Base-by-base conservation (phyloP, 2,329 filamentous ascomycete species). In the Metarhizium rileyi region DNA sequence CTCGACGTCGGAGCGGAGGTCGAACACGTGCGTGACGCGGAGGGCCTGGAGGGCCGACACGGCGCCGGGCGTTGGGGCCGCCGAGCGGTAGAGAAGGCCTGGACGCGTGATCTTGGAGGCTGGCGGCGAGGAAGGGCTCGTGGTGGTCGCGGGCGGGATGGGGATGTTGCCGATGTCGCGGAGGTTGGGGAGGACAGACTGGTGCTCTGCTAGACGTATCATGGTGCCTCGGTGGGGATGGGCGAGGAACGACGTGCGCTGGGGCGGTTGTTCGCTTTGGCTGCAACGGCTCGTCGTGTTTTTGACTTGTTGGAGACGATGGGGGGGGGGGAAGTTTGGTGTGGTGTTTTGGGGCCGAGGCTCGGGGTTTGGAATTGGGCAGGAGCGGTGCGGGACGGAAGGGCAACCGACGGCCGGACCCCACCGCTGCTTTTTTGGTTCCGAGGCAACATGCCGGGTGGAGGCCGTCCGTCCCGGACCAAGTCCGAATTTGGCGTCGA, bases 41-140 rank as follows among this genome's bases (percentile, higher is more conserved):
- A 87, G 68, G 5, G 63, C 56, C 27, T 70, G 70, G 51, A 87
- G 70, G 41, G 68, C 71, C 7, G 65, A 59, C 6, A 78, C 65
- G 16, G 82, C 82, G 23, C 72, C 66, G 25, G 71, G 62, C 1
- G 78, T 79, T 20, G 55, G 80, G 56, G 88, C 84, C 2, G 83
- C 86, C 45, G 81, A 81, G 50, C 87, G 82, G 66, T 80, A 90
- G 53, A 89, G 66, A 28, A 84, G 59, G 41, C 73, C 71, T 20
- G 69, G 68, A 26, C 76, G 75, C 52, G 87, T 63, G 50, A 86
- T 67, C 27, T 81, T 59, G 28, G 22, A 68, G 68, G 25, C 76
- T 20, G 16, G 22, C 22, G 40, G 74, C 52, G 86, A 62, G 47
- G 63, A 67, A 60, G 63, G 68, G 47, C 49, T 58, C n/a, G 9